Evolutionary conservation across 768 basidiomycete species (phyloP), one percentile per base, ranked within the genome.

Genomic region (Strobilomyces dryophilus): DNA sequence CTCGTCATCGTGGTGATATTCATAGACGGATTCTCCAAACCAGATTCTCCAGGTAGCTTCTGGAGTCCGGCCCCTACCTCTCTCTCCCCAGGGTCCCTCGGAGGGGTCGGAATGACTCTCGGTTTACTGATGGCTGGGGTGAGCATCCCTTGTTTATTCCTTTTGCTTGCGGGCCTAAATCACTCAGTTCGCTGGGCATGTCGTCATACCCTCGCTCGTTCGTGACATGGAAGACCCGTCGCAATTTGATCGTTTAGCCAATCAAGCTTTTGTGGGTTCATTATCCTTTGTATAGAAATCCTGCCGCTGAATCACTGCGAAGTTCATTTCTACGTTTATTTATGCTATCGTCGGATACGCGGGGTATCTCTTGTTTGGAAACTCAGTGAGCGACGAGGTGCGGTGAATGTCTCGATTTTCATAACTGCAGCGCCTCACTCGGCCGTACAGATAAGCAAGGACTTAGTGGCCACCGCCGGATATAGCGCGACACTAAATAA

Each of bases 291-390:
- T 8, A 14, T 10, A 5, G 24, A 40, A 50, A 32, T 12, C 6
- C 12, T 10, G 10, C 6, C 4, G 11, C 26, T 52, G 45, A 47
- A 40, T 24, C 29, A 15, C 41, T 51, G 45, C 8, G 17, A 55
- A 88, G 87, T 59, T 74, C 18, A 73, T 84, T 43, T 81, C 88
- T n/a, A 85, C 87, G 0, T 70, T 74, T 32, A 71, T 89, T 27
- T 85, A 85, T 57, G 67, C 74, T 17, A 53, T 86, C 10, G 84
- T 92, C 27, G 92, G 88, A 5, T 80, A 79, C 42, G 84, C 83
- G n/a, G 95, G 95, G 1, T 98, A 97, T 61, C 68, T 89, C n/a
- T 98, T 98, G 95, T 94, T 92, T 64, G 92, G 93, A 11, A 74
- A 79, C 43, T 61, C 66, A 29, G 91, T 95, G 46, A 83, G 82